Evolutionary conservation across 2,329 filamentous ascomycete genomes (phyloP), one percentile per base, ranked within the genome.

Genomic region (Neofusicoccum ribis): DNA sequence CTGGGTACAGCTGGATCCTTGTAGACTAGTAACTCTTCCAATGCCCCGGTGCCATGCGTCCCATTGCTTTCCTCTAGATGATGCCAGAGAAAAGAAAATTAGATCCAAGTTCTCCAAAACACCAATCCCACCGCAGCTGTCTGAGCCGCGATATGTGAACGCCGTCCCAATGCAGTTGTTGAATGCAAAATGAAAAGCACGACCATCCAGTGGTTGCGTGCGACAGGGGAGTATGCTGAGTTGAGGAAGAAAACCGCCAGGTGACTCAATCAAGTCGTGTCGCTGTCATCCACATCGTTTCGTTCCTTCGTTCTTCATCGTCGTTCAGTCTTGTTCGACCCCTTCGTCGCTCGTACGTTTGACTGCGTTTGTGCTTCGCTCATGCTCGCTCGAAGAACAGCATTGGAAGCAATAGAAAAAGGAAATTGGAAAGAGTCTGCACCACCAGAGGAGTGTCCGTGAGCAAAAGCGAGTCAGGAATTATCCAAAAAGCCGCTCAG

Each of bases 141-240:
- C 9, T 27, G 12, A 39, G 39, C 39, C 54, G 11, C 39, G 23
- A 39, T 43, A 43, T 58, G 52, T 58, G 23, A 58, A 58, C 54
- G 54, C 54, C 54, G 7, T 44, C 54, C 54, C 54, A 58, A 58
- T 58, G 54, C 54, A 56, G 17, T 14, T 44, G 14, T 15, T 50
- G 52, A 58, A 58, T 44, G 54, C 17, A 58, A 58, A 15, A 58
- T 56, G 54, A 58, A 58, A 58, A 58, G 54, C 54, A 58, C 54
- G 41, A 58, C 54, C 54, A 58, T 44, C 54, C 54, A 58, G 54
- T 58, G 54, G 54, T 46, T 44, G 41, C 23, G 54, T 58, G 54
- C 54, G 54, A 58, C 54, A 58, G 39, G 37, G 54, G 39, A 12
- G 23, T 15, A 12, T 5, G 11, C 11, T 44, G 39, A 17, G 27